Conservation (phyloP, 1,139 yeast species). For the Geotrichum macrosporum region DNA sequence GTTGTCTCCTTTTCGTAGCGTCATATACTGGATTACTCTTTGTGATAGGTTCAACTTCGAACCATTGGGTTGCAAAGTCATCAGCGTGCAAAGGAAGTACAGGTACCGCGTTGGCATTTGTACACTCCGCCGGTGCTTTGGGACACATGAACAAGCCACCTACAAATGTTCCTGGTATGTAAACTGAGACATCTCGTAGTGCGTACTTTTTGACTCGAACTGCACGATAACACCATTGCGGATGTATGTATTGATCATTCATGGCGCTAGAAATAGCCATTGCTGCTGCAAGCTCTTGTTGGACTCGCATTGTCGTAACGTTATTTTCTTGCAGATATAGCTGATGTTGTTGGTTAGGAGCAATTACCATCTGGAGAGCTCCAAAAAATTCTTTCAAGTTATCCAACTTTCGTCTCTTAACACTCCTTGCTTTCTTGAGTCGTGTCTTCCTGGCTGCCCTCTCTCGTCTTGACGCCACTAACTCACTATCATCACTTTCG, state of each 20-base stretch:
- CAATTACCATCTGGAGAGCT: neutral
- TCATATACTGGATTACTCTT: conserved; percentile 8
- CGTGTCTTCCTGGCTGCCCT: neutral
- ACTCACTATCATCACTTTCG: neutral
- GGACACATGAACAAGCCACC: conserved; percentile 64
- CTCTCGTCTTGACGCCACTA: neutral
- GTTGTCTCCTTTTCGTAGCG: conserved; percentile 1
- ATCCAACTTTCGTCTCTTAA: neutral
- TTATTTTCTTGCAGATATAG: too few species aligned
- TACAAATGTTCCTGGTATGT: conserved; percentile 56
- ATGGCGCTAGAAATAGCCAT: too few species aligned
- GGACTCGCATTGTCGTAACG: too few species aligned
- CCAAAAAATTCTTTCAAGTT: neutral
- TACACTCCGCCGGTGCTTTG: conserved; percentile 26
- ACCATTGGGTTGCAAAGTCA: conserved; percentile 45
- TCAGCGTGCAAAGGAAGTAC: conserved; percentile 60
- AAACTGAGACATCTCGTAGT: conserved; percentile 46
- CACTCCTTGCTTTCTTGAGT: neutral
- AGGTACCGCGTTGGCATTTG: conserved; percentile 43
- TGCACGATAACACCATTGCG: conserved; percentile 51
- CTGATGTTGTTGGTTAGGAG: too few species aligned
- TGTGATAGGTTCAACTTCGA: conserved; percentile 33
- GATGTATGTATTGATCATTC: conserved; percentile 1
- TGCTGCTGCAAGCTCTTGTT: too few species aligned
- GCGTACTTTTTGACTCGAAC: conserved; percentile 63